Evolutionary conservation across 306 rosid species (phyloP).

Genomic region (Quercus wislizeni): DNA sequence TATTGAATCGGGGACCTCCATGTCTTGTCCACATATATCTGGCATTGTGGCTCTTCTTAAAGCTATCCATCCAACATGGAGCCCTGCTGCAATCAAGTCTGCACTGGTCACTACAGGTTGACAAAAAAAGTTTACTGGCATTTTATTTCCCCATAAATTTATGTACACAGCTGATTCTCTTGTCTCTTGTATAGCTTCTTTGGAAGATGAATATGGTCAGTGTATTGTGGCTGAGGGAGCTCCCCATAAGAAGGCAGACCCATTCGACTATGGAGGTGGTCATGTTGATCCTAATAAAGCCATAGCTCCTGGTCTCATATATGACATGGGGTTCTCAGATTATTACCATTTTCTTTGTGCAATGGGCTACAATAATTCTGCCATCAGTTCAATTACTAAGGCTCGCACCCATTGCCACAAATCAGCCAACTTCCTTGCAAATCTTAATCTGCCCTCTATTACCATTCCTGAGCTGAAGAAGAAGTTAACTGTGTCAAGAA

Average conservation of each 20-base stretch:
- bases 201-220: slow-evolving; percentile 43
- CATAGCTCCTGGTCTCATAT: slow-evolving; percentile 51
- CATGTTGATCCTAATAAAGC: slow-evolving; percentile 59
- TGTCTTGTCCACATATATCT: slow-evolving; percentile 56
- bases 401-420: slow-evolving; percentile 30
- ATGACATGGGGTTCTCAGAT: slow-evolving; percentile 42
- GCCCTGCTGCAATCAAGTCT: slow-evolving; percentile 65
- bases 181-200: slow-evolving; percentile 37
- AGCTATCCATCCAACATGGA: slow-evolving; percentile 51
- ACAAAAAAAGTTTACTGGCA: neutral
- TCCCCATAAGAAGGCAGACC: slow-evolving; percentile 54
- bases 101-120: slow-evolving; percentile 61
- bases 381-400: slow-evolving; percentile 33
- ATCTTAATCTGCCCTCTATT: slow-evolving; percentile 60
- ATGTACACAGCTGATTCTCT: neutral
- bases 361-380: slow-evolving; percentile 58
- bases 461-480: slow-evolving; percentile 47
- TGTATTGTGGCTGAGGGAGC: slow-evolving; percentile 61
- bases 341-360: slow-evolving; percentile 54
- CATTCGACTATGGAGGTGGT: slow-evolving; percentile 71
- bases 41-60: slow-evolving; percentile 53
- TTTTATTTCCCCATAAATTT: neutral
- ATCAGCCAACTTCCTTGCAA: slow-evolving; percentile 25
- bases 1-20: slow-evolving; percentile 59
- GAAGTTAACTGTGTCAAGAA: slow-evolving; percentile 40